These are phyloP conservation scores for Pseudoscleropodium purum DNA, from an alignment of 225 moss, liverwort and hornwort genomes.

Conservation along the genomic window DNA sequence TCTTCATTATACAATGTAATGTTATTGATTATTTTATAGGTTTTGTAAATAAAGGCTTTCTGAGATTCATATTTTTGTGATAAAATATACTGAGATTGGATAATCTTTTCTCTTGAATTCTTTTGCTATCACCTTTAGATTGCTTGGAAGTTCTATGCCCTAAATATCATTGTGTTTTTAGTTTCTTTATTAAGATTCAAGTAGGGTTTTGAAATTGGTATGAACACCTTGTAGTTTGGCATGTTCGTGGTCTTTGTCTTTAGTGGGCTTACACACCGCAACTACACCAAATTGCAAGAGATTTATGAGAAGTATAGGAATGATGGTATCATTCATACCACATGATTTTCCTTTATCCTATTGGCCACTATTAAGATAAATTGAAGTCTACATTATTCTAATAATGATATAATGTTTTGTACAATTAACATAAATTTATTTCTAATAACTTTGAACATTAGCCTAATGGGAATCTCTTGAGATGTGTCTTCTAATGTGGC, in stretches of 20 bases:
- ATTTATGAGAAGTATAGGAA: conserved; percentile 21
- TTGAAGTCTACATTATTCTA: no score
- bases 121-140: background rate
- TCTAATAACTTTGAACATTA: background rate
- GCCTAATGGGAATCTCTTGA: background rate
- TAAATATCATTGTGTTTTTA: background rate
- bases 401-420: background rate
- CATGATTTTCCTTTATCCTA: no score
- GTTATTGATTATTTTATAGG: background rate
- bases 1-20: background rate
- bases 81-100: background rate
- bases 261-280: conserved; percentile 25
- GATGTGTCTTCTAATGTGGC: background rate
- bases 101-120: background rate
- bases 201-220: background rate
- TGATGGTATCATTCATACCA: background rate
- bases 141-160: background rate
- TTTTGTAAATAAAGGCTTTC: fast-evolving
- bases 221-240: background rate
- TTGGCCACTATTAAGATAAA: background rate
- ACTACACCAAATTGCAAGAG: conserved; percentile 28
- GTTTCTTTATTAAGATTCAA: background rate
- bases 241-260: background rate
- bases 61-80: background rate
- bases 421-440: background rate